A percentile compares a stretch with the other conserved stretches of the same genome.
These are phyloP conservation scores for Dendrocalamus latiflorus DNA, from an alignment of 202 grass and related monocot species.

Conservation along the genomic window DNA sequence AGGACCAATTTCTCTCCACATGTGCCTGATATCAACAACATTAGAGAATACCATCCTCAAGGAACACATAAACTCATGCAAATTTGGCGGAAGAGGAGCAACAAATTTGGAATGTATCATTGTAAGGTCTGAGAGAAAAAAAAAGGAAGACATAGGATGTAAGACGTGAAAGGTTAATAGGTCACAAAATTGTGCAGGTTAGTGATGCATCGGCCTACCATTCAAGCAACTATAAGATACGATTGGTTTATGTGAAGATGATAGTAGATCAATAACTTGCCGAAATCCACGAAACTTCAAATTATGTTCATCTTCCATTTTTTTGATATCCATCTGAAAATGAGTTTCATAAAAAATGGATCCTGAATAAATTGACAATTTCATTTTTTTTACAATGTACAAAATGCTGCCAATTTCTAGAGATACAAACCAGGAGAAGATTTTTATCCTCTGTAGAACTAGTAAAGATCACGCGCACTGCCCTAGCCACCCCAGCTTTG, in stretches of 20 bases:
- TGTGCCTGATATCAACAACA: constrained; percentile 76
- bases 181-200: background rate
- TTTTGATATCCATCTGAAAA: constrained; percentile 61
- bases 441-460: constrained; percentile 83
- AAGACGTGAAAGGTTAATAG: constrained; percentile 10
- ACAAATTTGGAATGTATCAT: constrained; percentile 89
- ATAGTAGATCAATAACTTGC: constrained; percentile 90
- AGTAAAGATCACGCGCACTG: constrained; percentile 68
- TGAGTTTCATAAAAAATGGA: background rate
- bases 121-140: constrained; percentile 65
- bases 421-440: constrained; percentile 75
- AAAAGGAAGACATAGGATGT: background rate
- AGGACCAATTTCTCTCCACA: constrained; percentile 72
- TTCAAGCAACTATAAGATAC: constrained; percentile 78
- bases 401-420: background rate
- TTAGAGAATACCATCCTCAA: constrained; percentile 80
- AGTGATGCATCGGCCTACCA: constrained; percentile 44
- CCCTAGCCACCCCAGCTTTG: constrained; percentile 47
- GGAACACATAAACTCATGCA: constrained; percentile 79
- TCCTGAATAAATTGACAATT: background rate
- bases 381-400: constrained; percentile 5
- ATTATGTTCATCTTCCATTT: constrained; percentile 63
- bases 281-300: constrained; percentile 76
- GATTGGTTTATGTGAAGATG: constrained; percentile 76
- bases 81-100: constrained; percentile 56